phyloP scores from a whole-genome alignment of 345 rosid species.

The Populus tremula region DNA sequence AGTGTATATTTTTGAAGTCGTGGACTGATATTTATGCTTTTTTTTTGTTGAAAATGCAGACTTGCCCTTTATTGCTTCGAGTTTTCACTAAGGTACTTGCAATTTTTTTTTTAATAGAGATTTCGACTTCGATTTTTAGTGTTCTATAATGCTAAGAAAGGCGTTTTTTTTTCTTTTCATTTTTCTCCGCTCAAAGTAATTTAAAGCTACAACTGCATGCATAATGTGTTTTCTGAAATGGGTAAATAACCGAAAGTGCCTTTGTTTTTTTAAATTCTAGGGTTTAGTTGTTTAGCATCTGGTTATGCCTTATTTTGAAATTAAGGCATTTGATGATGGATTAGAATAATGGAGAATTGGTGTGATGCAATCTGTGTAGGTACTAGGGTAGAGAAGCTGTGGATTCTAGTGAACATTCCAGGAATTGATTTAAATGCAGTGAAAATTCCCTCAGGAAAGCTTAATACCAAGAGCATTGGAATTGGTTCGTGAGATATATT shows the following conservation, averaged over 20 bases:
- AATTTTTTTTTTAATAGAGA: background rate
- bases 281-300: background rate
- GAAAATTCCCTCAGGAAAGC: background rate
- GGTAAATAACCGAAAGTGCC: background rate
- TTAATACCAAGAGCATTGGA: background rate
- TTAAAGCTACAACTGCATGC: background rate
- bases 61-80: conserved; percentile 20
- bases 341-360: background rate
- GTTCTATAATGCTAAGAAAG: background rate
- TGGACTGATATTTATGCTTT: background rate
- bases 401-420: background rate
- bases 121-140: background rate
- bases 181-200: background rate
- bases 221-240: background rate
- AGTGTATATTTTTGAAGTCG: background rate
- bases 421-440: background rate
- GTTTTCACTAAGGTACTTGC: conserved; percentile 18
- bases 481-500: background rate
- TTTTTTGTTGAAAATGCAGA: conserved; percentile 1
- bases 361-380: background rate
- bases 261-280: background rate
- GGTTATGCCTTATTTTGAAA: background rate
- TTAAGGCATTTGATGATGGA: background rate
- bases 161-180: background rate
- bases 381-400: background rate